These are phyloP conservation scores for Phytophthora pini DNA, from an alignment of 352 stramenopile species.

Conservation along the genomic window DNA sequence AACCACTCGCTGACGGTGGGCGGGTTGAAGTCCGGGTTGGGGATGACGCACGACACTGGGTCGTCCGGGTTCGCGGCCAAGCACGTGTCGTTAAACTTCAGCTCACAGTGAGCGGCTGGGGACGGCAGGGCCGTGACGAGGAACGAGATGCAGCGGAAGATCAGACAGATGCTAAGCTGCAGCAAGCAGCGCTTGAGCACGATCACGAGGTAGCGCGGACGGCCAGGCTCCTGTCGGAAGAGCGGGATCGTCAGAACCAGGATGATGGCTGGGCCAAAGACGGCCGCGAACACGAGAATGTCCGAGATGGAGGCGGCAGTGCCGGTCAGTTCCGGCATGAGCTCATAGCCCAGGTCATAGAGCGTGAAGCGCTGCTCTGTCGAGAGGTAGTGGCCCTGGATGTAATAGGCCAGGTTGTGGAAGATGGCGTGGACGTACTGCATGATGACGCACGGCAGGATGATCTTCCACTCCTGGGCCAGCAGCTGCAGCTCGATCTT, in stretches of 20 bases:
- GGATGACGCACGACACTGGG: conserved; percentile 55
- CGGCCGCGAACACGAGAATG: conserved; percentile 75
- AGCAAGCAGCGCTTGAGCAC: conserved; percentile 83
- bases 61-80: conserved; percentile 60
- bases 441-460: conserved; percentile 83
- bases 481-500: conserved; percentile 70
- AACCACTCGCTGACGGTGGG: conserved; percentile 61
- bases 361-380: conserved; percentile 74
- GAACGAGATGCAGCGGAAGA: conserved; percentile 83
- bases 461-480: conserved; percentile 72
- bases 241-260: conserved; percentile 71
- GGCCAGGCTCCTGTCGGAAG: conserved; percentile 66
- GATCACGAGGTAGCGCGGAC: conserved; percentile 80
- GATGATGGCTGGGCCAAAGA: conserved; percentile 79
- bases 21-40: conserved; percentile 81
- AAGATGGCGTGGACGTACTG: conserved; percentile 86
- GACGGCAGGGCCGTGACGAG: conserved; percentile 76
- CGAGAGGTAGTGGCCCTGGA: conserved; percentile 74
- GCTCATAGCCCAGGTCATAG: conserved; percentile 77
- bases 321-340: conserved; percentile 71
- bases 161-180: conserved; percentile 77
- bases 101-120: conserved; percentile 73
- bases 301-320: conserved; percentile 60
- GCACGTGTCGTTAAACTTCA: conserved; percentile 75
- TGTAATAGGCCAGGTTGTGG: conserved; percentile 89